Evolutionary conservation across 2,329 filamentous ascomycete genomes (phyloP).

Genomic region (Cytospora schulzeri): DNA sequence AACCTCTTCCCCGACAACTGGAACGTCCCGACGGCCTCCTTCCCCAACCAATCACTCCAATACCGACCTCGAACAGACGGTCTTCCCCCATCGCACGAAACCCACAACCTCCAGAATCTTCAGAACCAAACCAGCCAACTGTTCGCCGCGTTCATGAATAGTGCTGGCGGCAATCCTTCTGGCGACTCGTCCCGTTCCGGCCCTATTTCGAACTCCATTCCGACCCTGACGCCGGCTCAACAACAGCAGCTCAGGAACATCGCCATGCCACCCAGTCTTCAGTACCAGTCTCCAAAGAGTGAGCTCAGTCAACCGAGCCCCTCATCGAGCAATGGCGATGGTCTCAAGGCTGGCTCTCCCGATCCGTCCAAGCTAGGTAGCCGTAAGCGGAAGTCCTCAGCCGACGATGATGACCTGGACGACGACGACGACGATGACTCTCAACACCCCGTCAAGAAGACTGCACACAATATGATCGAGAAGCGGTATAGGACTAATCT

Average conservation of each 20-base stretch:
- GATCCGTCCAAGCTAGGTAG: conserved; percentile 52
- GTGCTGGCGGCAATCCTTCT: conserved; percentile 34
- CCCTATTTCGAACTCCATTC: conserved; percentile 39
- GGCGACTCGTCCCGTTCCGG: conserved; percentile 35
- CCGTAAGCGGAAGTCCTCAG: conserved; percentile 72
- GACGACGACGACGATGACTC: conserved; percentile 61
- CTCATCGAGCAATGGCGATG: conserved; percentile 53
- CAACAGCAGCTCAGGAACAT: conserved; percentile 64
- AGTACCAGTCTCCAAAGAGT: conserved; percentile 61
- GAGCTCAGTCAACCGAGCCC: conserved; percentile 61
- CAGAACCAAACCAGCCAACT: conserved; percentile 10
- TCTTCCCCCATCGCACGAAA: conserved; percentile 8
- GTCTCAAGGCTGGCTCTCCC: conserved; percentile 60
- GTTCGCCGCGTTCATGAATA: conserved; percentile 30
- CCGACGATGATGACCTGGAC: conserved; percentile 60
- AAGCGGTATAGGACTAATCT: conserved; percentile 95
- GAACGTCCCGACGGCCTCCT: conserved; percentile 24
- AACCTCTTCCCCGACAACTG: conserved; percentile 26
- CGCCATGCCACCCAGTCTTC: conserved; percentile 65
- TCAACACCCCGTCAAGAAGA: conserved; percentile 74
- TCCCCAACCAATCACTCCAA: conserved; percentile 24
- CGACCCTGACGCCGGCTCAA: conserved; percentile 57
- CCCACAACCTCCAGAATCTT: conserved; percentile 2
- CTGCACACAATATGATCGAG: conserved; percentile 97
- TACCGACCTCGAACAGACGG: conserved; percentile 21